Conservation (phyloP, 176 grass and related monocot species). For the Oryza meyeriana region DNA sequence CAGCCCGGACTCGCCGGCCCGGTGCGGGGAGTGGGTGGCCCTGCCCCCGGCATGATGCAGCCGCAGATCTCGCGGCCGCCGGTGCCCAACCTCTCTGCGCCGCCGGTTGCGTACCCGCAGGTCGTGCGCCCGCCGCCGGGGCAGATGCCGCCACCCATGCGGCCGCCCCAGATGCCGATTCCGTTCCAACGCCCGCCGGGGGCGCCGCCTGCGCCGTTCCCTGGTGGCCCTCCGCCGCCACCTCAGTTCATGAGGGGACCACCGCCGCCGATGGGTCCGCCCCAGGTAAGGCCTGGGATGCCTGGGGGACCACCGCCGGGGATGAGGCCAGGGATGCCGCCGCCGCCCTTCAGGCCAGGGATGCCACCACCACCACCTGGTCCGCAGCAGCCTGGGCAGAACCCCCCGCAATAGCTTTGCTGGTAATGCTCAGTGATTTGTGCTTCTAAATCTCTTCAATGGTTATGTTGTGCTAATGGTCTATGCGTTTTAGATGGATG, state of each 20-base stretch:
- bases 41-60: constrained; percentile 94
- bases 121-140: constrained; percentile 60
- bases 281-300: constrained; percentile 67
- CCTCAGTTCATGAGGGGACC: constrained; percentile 59
- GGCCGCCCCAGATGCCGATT: constrained; percentile 45
- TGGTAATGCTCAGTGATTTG: constrained; percentile 33
- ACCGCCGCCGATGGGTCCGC: constrained; percentile 60
- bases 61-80: constrained; percentile 88
- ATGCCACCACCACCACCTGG: constrained; percentile 80
- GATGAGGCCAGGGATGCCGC: constrained; percentile 89
- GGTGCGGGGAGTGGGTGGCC: constrained; percentile 72
- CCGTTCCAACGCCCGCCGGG: constrained; percentile 70
- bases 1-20: constrained; percentile 83
- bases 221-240: constrained; percentile 43
- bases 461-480: not conserved
- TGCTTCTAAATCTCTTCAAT: not conserved
- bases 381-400: constrained; percentile 82
- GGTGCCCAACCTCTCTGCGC: constrained; percentile 69
- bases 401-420: constrained; percentile 55
- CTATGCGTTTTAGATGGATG: not conserved
- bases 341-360: constrained; percentile 62
- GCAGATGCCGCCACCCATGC: constrained; percentile 28
- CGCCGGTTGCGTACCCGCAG: constrained; percentile 80
- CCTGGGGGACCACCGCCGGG: constrained; percentile 65
- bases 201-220: constrained; percentile 51